These are phyloP conservation scores for Fraxinus pennsylvanica DNA, from an alignment of 257 asterid genomes.

Conservation along the genomic window DNA sequence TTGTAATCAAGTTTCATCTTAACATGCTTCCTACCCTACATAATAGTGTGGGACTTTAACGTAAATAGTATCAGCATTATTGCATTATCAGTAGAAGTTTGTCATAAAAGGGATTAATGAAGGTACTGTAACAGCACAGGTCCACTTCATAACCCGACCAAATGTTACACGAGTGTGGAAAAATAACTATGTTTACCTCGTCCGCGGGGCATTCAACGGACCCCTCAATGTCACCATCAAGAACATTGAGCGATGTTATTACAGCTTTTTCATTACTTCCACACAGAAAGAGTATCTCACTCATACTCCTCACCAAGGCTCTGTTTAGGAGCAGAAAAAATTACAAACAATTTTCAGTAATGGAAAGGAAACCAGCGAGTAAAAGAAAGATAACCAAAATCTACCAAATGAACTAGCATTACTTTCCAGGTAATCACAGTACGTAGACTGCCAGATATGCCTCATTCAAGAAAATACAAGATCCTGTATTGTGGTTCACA, in stretches of 20 bases:
- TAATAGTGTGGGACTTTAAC: background rate
- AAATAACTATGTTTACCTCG: slow-evolving; percentile 50
- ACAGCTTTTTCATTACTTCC: slow-evolving; percentile 74
- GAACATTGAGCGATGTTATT: slow-evolving; percentile 61
- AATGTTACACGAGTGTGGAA: background rate
- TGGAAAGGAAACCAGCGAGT: background rate
- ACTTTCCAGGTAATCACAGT: background rate
- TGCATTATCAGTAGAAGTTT: slow-evolving; percentile 2
- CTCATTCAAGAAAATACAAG: background rate
- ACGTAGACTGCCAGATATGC: slow-evolving; percentile 12
- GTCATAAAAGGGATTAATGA: slow-evolving; percentile 5
- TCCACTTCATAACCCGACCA: background rate
- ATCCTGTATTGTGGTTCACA: background rate
- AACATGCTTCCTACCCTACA: slow-evolving; percentile 24
- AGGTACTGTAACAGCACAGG: slow-evolving; percentile 1
- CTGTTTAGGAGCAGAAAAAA: slow-evolving; percentile 44
- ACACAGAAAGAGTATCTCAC: slow-evolving; percentile 87
- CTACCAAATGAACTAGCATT: slow-evolving; percentile 1
- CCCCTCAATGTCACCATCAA: slow-evolving; percentile 37
- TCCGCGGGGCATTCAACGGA: slow-evolving; percentile 52
- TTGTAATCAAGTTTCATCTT: background rate
- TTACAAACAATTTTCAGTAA: slow-evolving; percentile 17
- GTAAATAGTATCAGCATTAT: slow-evolving; percentile 1
- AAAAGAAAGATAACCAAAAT: slow-evolving; percentile 16
- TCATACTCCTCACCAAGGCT: slow-evolving; percentile 88